phyloP scores from a whole-genome alignment of 768 basidiomycete species.

The Xerocomus spinulosus region DNA sequence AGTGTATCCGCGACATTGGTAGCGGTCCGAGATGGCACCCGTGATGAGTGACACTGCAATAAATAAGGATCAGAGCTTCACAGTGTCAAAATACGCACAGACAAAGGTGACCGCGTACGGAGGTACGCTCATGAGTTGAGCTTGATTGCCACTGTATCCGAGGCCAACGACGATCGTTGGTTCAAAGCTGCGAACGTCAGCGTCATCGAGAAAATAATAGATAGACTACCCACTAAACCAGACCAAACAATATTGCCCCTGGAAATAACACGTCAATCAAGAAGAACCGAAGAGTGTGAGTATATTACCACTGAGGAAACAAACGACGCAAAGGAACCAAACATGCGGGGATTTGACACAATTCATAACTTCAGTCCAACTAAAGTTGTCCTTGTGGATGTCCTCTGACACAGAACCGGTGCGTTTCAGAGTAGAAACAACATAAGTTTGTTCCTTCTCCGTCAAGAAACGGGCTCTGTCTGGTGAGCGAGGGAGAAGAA shows the following conservation, averaged over 20 bases:
- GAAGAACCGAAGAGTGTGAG: not conserved
- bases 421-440: slow-evolving; percentile 26
- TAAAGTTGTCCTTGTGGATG: slow-evolving; percentile 42
- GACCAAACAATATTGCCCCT: slow-evolving; percentile 16
- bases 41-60: slow-evolving; percentile 33
- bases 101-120: slow-evolving; percentile 49
- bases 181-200: slow-evolving; percentile 52
- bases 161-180: slow-evolving; percentile 67
- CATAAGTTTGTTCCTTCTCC: slow-evolving; percentile 44
- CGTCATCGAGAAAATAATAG: slow-evolving; percentile 21
- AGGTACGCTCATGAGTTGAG: slow-evolving; percentile 61
- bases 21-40: slow-evolving; percentile 51
- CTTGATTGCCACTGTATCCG: slow-evolving; percentile 48
- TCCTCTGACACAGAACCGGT: slow-evolving; percentile 37
- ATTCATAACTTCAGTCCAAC: slow-evolving; percentile 50
- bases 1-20: slow-evolving; percentile 46
- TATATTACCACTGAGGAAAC: slow-evolving; percentile 50
- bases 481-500: slow-evolving; percentile 45
- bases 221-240: slow-evolving; percentile 22
- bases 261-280: not conserved
- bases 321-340: slow-evolving; percentile 42
- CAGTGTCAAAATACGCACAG: slow-evolving; percentile 28
- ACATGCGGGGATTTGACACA: slow-evolving; percentile 52
- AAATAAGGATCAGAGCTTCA: not conserved
- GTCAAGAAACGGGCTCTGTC: slow-evolving; percentile 47